Evolutionary conservation across 805 yeast genomes (phyloP), one percentile per base, ranked within the genome.

Genomic region (Kodamaea kakaduensis): DNA sequence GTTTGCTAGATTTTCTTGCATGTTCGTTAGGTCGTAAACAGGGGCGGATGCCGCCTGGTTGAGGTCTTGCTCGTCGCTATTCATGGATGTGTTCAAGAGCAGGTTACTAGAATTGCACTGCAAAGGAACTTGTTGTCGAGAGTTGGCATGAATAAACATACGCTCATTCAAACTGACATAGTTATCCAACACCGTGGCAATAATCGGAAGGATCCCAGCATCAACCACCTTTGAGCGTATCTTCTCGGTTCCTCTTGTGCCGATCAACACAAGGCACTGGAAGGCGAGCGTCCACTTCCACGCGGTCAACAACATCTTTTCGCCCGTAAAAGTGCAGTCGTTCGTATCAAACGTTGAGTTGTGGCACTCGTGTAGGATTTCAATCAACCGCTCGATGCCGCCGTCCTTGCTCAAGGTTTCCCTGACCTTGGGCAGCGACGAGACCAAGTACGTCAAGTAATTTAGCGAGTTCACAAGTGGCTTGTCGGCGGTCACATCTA

Each of bases 211-310:
- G 42, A 88, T 79, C 4, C 97, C 97, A 1, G 97, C 95, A 43
- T 84, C 80, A 7, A 88, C 96, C 6, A 93, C 84, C 49, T 88
- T 78, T 47, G 81, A 79, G 34, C 98, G 70, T 32, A 89, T 85
- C 34, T 69, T 64, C 57, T 89, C 97, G 1, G 94, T 79, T 16
- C 98, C 98, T 46, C 97, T 72, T 1, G 97, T 88, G 9, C 97
- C 96, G 13, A 90, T 78, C 37, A 87, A 71, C 1, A 90, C 95
- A 37, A 90, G 64, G 55, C 97, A 89, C 64, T 90, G 98, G 52
- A 93, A 79, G 0, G 97, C 85, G 36, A 90, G 64, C 5, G 95
- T 85, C 98, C 98, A 90, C 63, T 90, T 90, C 96, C 96, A 90
- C 0, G 95, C 89, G n/a, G 83, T 69, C 44, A 86, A 67, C 17